These are phyloP conservation scores for Epichloe aotearoae DNA, from an alignment of 2,329 filamentous ascomycete species.

Conservation along the genomic window DNA sequence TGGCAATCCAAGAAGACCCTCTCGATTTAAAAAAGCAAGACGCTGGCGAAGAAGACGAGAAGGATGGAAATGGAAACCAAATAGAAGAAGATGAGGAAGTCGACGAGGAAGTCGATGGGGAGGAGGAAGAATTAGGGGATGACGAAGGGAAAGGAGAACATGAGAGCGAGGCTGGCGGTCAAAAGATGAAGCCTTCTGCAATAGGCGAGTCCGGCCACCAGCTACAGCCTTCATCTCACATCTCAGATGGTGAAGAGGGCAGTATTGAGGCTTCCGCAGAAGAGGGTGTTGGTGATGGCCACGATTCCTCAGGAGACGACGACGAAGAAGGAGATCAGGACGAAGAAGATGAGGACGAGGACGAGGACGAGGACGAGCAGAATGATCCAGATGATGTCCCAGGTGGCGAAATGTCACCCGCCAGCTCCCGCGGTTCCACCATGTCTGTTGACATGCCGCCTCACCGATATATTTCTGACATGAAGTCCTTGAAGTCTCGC, in stretches of 20 bases:
- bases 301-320: constrained; percentile 25
- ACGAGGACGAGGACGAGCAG: constrained; percentile 38
- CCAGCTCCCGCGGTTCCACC: constrained; percentile 52
- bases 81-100: constrained; percentile 12
- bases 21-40: constrained; percentile 1
- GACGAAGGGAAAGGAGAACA: not conserved
- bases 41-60: constrained; percentile 8
- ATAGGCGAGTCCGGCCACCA: not conserved
- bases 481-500: constrained; percentile 45
- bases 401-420: constrained; percentile 48
- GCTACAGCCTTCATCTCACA: not conserved
- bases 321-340: constrained; percentile 39
- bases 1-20: constrained; percentile 42
- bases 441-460: constrained; percentile 47
- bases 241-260: constrained; percentile 7
- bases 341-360: constrained; percentile 31
- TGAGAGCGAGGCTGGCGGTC: constrained; percentile 4
- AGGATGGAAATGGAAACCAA: constrained; percentile 8
- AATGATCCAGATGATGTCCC: constrained; percentile 36
- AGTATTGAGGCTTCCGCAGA: constrained; percentile 19
- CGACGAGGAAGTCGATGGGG: constrained; percentile 5
- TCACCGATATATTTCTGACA: constrained; percentile 32
- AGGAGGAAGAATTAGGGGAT: not conserved
- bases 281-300: constrained; percentile 24
- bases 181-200: constrained; percentile 14